Conservation (phyloP, 2,329 filamentous ascomycete species). For the Cytospora schulzeri region DNA sequence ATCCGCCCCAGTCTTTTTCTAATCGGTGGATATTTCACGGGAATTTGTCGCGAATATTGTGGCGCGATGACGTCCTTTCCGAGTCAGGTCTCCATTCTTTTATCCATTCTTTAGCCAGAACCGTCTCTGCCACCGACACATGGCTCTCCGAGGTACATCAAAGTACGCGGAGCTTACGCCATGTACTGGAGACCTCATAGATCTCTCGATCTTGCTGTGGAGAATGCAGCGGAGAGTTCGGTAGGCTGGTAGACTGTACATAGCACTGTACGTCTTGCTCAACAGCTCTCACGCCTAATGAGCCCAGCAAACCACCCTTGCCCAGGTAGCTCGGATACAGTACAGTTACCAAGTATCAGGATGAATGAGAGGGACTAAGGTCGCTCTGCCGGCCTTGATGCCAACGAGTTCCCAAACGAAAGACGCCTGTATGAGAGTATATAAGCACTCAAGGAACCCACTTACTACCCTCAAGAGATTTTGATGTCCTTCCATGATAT, state of each 20-base stretch:
- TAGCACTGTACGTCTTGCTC: background rate
- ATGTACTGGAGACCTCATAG: constrained; percentile 23
- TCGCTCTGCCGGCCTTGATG: constrained; percentile 12
- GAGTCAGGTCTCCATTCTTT: constrained; percentile 24
- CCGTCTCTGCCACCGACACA: constrained; percentile 9
- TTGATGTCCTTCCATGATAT: constrained; percentile 1
- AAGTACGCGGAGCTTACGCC: background rate
- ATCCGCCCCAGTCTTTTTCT: constrained; percentile 1
- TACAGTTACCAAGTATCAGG: background rate
- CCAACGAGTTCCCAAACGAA: background rate
- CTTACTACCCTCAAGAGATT: background rate
- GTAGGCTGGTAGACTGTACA: constrained; percentile 21
- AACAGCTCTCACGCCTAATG: constrained; percentile 15
- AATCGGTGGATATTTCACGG: constrained; percentile 23
- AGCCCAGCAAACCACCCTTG: constrained; percentile 4
- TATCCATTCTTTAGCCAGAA: constrained; percentile 8
- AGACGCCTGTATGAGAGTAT: constrained; percentile 18
- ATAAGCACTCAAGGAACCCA: constrained; percentile 26
- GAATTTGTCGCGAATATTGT: constrained; percentile 28
- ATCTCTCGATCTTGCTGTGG: background rate
- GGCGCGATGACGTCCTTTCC: constrained; percentile 27
- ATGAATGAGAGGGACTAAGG: constrained; percentile 7
- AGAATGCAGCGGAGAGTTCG: background rate
- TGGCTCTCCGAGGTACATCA: constrained; percentile 8
- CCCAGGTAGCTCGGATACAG: constrained; percentile 7